Base-by-base conservation (phyloP, 1,284 basidiomycete genomes). In the Marasmius tenuissimus region DNA sequence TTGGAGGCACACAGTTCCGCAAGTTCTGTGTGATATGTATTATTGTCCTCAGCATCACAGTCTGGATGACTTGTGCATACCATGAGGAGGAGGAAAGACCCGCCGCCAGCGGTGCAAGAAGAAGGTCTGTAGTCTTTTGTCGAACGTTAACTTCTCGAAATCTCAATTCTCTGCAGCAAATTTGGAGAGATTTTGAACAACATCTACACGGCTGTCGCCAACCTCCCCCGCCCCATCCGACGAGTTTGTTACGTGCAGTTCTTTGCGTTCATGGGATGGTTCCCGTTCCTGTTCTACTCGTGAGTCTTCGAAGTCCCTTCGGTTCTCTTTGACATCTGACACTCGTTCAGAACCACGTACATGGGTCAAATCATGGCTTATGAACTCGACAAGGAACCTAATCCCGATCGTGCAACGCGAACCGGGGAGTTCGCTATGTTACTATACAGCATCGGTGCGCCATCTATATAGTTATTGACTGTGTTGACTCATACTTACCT, bases 1-100 rank as follows among this genome's bases (percentile, higher is more conserved):
- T 98, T n/a, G 96, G 96, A 39, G 96, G 95, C 2, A 88, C 86
- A 42, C 97, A 99, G 73, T 99, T 99, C 79, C 87, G 97, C 66
- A 97, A 97, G 73, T 94, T 99, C 70, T 97, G 95, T 69, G 81
- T 98, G 48, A 79, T 98, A 61, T 90, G 89, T 66, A 87, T 97
- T 64, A 67, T 91, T 42, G 85, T 96, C 56, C 86, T 98, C 33
- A 84, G 90, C 10, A 66, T 81, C 50, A 96, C 94, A 1, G 94
- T 98, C 18, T 90, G 86, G 81, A 86, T 94, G 54, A 98, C 97
- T 0, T 97, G 94, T 70, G 84, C 82, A 70, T 90, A 78, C 37
- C 92, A 94, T 63, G 83, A 91, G 66, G 94, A 97, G 75, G 85
- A 90, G 69, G 85, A 84, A 61, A 83, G 85, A 12, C 78, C 83